Percentiles rank a stretch among this genome's conserved stretches.
phyloP scores from a whole-genome alignment of 78 protist genomes.

The Blattamonas nauphoetae region DNA sequence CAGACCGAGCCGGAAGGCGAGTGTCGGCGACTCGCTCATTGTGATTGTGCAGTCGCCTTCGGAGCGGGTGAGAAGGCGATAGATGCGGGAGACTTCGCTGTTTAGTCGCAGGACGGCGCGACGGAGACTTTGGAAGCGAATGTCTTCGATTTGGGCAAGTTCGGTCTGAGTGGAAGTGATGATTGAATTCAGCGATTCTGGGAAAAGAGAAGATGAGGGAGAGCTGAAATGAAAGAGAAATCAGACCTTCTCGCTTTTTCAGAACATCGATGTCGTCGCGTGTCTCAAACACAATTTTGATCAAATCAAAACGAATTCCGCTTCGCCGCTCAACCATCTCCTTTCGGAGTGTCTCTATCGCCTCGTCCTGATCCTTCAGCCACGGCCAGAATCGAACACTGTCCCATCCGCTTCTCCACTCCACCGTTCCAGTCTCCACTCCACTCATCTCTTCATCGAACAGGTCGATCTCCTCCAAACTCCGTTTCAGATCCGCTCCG shows the following conservation, averaged over 20 bases:
- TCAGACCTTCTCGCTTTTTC: neutral
- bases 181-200: neutral
- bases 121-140: neutral
- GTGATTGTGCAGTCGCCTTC: neutral
- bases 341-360: too few relatives aligned
- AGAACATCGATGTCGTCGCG: neutral
- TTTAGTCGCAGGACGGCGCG: neutral
- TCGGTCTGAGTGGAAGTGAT: neutral
- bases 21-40: neutral
- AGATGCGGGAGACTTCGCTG: neutral
- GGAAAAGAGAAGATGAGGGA: neutral
- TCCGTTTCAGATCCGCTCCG: too few relatives aligned
- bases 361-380: too few relatives aligned
- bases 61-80: neutral
- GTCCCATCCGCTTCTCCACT: too few relatives aligned
- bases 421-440: too few relatives aligned
- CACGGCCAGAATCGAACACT: too few relatives aligned
- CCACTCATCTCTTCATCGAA: too few relatives aligned
- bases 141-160: neutral
- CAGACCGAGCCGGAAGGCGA: neutral
- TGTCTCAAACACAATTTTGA: too few relatives aligned
- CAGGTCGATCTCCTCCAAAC: too few relatives aligned
- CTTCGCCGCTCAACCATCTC: too few relatives aligned
- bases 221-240: neutral
- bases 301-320: too few relatives aligned